Conservation (phyloP, 1,139 yeast genomes). For the Kurtzmaniella quercitrusa region DNA sequence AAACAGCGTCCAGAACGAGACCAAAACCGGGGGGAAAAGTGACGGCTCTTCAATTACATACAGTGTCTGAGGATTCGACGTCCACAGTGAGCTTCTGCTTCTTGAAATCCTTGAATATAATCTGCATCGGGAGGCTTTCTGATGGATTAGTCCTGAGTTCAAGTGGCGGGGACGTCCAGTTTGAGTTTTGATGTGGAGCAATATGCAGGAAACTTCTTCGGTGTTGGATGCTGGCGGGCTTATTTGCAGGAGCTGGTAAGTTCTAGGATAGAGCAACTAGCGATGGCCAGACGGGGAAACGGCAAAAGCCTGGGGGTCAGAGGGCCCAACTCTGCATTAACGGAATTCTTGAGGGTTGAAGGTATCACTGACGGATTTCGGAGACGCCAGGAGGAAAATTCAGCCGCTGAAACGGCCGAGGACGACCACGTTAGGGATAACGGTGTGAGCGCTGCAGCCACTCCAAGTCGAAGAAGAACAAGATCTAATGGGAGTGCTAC, state of each 20-base stretch:
- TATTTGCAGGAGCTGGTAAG: neutral
- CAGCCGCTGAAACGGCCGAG: constrained; percentile 14
- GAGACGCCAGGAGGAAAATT: constrained; percentile 40
- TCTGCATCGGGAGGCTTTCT: constrained; percentile 49
- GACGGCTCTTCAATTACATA: constrained; percentile 27
- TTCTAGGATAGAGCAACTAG: neutral
- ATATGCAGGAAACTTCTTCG: neutral
- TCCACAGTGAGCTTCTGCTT: constrained; percentile 84
- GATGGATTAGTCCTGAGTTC: neutral
- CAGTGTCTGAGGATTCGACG: constrained; percentile 66
- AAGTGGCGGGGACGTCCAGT: neutral
- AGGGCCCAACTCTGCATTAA: constrained; percentile 78
- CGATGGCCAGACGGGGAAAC: constrained; percentile 5
- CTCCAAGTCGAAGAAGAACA: neutral
- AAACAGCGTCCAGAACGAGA: no score
- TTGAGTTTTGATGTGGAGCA: neutral
- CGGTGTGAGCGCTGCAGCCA: neutral
- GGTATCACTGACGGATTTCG: constrained; percentile 86
- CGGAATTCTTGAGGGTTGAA: constrained; percentile 70
- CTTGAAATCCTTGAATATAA: constrained; percentile 86
- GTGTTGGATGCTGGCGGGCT: neutral
- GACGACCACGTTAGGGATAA: constrained; percentile 2
- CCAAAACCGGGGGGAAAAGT: no score
- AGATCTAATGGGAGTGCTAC: constrained; percentile 6
- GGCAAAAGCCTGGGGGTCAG: constrained; percentile 37